These are phyloP conservation scores for Aspergillus affinis DNA, from an alignment of 495 filamentous ascomycete species.

Conservation along the genomic window DNA sequence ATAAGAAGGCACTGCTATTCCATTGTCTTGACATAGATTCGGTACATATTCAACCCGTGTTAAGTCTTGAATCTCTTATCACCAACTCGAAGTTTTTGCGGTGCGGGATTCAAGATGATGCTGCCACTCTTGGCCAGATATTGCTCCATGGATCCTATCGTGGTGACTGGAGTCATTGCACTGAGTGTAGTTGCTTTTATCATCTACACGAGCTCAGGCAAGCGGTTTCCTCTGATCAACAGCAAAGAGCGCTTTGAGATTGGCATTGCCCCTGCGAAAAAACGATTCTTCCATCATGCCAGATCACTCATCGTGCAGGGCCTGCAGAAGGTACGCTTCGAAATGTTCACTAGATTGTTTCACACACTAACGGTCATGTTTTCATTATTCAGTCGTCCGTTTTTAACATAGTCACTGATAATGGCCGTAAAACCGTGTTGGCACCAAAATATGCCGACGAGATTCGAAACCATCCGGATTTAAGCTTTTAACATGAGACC, in stretches of 20 bases:
- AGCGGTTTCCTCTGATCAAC: neutral
- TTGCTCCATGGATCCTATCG: too few relatives aligned
- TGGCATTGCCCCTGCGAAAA: neutral
- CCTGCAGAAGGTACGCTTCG: neutral
- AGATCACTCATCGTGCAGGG: neutral
- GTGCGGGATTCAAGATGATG: too few relatives aligned
- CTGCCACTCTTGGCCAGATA: too few relatives aligned
- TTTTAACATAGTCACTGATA: constrained; percentile 18
- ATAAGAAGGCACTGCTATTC: too few relatives aligned
- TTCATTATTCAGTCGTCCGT: neutral
- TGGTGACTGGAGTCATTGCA: too few relatives aligned
- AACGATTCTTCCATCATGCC: neutral
- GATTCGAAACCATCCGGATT: constrained; percentile 16
- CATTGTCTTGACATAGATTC: too few relatives aligned
- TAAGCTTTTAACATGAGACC: constrained; percentile 12
- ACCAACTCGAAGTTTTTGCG: too few relatives aligned
- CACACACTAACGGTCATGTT: neutral
- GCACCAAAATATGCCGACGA: constrained; percentile 18
- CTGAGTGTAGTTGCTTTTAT: too few relatives aligned
- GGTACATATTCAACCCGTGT: too few relatives aligned
- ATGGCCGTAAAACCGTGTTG: constrained; percentile 18
- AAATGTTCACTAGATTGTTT: too few relatives aligned
- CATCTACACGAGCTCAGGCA: too few relatives aligned
- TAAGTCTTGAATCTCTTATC: too few relatives aligned
- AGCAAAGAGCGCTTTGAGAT: neutral